A percentile compares a stretch with the other conserved stretches of the same genome.
Evolutionary conservation across 768 basidiomycete species (phyloP).

Genomic region (Podaxis sp.): DNA sequence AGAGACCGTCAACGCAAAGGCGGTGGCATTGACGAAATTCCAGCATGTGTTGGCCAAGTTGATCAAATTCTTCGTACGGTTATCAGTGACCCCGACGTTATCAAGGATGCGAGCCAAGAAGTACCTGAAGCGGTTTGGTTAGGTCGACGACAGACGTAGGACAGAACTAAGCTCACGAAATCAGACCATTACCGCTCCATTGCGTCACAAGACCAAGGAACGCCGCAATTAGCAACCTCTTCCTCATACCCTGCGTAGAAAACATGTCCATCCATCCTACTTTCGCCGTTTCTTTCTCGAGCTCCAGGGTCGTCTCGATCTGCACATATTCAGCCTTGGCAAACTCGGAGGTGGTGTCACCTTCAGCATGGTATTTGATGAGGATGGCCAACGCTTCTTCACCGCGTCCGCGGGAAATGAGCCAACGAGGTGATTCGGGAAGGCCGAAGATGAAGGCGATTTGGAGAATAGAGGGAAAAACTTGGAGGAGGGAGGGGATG

Average conservation of each 20-base stretch:
- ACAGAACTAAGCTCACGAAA: slow-evolving; percentile 35
- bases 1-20: slow-evolving; percentile 48
- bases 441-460: slow-evolving; percentile 55
- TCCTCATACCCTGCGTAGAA: slow-evolving; percentile 50
- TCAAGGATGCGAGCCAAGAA: slow-evolving; percentile 56
- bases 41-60: slow-evolving; percentile 55
- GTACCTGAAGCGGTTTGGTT: slow-evolving; percentile 32
- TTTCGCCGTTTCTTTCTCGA: slow-evolving; percentile 48
- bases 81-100: slow-evolving; percentile 49
- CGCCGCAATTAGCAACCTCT: slow-evolving; percentile 45
- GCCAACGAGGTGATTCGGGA: slow-evolving; percentile 68
- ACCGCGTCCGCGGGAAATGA: slow-evolving; percentile 54
- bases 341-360: slow-evolving; percentile 51
- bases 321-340: slow-evolving; percentile 58
- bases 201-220: slow-evolving; percentile 59
- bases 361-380: slow-evolving; percentile 61
- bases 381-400: slow-evolving; percentile 49
- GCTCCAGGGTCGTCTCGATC: slow-evolving; percentile 54
- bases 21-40: slow-evolving; percentile 54
- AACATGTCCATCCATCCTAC: slow-evolving; percentile 48
- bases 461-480: slow-evolving; percentile 53
- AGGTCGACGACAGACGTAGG: not conserved
- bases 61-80: slow-evolving; percentile 54
- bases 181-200: slow-evolving; percentile 65
- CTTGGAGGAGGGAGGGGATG: slow-evolving; percentile 64